phyloP scores from a whole-genome alignment of 78 protist species.

The Cavenderia fasciculata region DNA sequence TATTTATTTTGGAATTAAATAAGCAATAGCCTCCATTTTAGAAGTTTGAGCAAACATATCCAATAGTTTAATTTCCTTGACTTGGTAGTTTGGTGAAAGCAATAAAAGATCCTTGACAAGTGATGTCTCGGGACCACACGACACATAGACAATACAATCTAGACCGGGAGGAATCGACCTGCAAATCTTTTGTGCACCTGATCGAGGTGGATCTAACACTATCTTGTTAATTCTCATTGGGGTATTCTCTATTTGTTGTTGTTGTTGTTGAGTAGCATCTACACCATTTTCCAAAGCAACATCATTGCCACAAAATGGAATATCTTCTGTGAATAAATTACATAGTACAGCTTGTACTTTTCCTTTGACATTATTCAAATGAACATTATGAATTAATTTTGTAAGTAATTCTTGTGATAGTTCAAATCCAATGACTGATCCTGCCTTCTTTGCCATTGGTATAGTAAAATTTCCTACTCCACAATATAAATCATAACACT shows the following conservation, averaged over 20 bases:
- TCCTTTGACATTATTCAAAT: too few relatives aligned
- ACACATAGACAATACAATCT: not conserved
- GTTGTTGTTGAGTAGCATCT: too few relatives aligned
- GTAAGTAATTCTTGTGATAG: too few relatives aligned
- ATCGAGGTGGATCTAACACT: constrained; percentile 5
- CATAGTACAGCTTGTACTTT: too few relatives aligned
- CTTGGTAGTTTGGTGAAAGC: not conserved
- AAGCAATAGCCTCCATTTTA: constrained; percentile 21
- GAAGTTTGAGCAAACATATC: constrained; percentile 15
- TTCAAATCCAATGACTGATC: too few relatives aligned
- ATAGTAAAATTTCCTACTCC: not conserved
- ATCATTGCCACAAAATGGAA: too few relatives aligned
- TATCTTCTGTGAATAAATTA: too few relatives aligned
- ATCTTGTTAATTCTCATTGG: too few relatives aligned
- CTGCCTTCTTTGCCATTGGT: not conserved
- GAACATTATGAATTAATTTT: too few relatives aligned
- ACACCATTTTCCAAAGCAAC: too few relatives aligned
- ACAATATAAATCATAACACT: constrained; percentile 5
- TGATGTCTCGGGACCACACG: not conserved
- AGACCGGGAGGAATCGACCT: not conserved
- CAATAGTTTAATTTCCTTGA: not conserved
- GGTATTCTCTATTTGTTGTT: too few relatives aligned
- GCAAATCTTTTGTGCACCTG: constrained; percentile 15
- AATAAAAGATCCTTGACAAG: not conserved
- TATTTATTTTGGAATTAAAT: too few relatives aligned